phyloP scores from a whole-genome alignment of 192 early-diverging fungal species.

The Pilobolus umbonatus region DNA sequence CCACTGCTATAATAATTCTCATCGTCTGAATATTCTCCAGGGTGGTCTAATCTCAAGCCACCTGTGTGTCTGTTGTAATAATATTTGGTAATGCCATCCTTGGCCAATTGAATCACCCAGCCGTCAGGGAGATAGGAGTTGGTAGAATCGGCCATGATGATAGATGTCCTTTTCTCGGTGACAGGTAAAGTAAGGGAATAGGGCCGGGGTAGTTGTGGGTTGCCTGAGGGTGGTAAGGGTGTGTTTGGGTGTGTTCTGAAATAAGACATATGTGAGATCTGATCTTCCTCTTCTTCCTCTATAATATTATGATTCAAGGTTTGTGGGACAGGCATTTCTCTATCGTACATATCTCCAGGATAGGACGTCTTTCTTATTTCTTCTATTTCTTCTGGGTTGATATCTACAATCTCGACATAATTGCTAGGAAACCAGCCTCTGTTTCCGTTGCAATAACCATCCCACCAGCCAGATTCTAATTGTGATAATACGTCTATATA shows the following conservation, averaged over 20 bases:
- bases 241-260: no score
- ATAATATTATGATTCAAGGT: no score
- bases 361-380: constrained; percentile 10
- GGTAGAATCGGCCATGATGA: not conserved
- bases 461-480: constrained; percentile 97
- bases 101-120: constrained; percentile 22
- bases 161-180: not conserved
- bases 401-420: constrained; percentile 61
- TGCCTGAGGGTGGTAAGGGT: no score
- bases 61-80: constrained; percentile 35
- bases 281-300: no score
- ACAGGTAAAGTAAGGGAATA: no score
- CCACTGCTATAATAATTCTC: constrained; percentile 9
- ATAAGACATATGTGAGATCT: no score
- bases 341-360: no score
- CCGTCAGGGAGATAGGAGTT: constrained; percentile 9
- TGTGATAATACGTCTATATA: constrained; percentile 87
- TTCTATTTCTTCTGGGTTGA: constrained; percentile 1
- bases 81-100: constrained; percentile 33
- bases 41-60: constrained; percentile 36
- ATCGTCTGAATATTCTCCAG: constrained; percentile 18
- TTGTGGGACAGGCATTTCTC: no score
- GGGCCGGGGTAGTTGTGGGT: no score
- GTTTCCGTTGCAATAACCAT: constrained; percentile 74
- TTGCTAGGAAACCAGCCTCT: constrained; percentile 93